Evolutionary conservation across 306 rosid genomes (phyloP).

Genomic region (Heteromeles arbutifolia): DNA sequence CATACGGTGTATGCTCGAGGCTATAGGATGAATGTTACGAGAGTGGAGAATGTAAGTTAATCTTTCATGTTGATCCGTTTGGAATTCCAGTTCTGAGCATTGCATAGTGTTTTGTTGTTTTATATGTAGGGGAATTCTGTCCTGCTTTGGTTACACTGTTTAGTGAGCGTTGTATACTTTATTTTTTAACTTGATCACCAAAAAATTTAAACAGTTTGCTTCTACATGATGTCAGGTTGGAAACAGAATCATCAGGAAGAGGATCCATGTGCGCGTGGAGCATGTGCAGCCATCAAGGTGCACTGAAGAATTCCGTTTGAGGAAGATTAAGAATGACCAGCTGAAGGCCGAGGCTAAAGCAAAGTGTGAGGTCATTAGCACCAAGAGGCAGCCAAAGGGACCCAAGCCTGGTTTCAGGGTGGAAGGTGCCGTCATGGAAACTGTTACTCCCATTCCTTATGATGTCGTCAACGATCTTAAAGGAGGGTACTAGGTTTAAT

Average conservation of each 20-base stretch:
- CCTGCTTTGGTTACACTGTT: too few species aligned
- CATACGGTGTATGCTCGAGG: neutral
- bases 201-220: neutral
- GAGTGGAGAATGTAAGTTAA: neutral
- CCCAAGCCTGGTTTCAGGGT: constrained; percentile 97
- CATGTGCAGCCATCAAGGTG: constrained; percentile 86
- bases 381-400: constrained; percentile 85
- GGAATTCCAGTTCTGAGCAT: neutral
- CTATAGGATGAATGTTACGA: too few species aligned
- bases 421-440: constrained; percentile 77
- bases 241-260: constrained; percentile 64
- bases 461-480: constrained; percentile 97
- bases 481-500: constrained; percentile 65
- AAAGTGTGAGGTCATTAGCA: constrained; percentile 59
- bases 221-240: constrained; percentile 46
- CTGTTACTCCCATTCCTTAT: constrained; percentile 92
- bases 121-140: neutral
- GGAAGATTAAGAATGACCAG: constrained; percentile 69
- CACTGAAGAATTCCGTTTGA: constrained; percentile 59
- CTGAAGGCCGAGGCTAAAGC: constrained; percentile 83
- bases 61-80: neutral
- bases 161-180: neutral
- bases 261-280: constrained; percentile 91
- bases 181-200: neutral
- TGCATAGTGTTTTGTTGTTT: neutral